Percentiles rank a stretch among this genome's conserved stretches.
Evolutionary conservation across 2,329 filamentous ascomycete species (phyloP).

Genomic region (Xylariaceae sp.): DNA sequence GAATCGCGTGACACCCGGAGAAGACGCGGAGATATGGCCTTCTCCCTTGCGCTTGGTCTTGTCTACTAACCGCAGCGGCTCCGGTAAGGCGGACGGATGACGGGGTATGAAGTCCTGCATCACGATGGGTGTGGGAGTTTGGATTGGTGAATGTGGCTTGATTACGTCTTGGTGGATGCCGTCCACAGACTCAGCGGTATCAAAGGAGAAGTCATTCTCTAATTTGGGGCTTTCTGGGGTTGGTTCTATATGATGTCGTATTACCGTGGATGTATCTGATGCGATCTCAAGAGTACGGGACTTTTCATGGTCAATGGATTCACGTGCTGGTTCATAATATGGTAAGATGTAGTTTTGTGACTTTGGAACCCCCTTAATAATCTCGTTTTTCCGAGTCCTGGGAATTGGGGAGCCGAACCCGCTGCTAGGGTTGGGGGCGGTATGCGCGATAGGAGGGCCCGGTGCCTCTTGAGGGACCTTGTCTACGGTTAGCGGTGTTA

Average conservation of each 20-base stretch:
- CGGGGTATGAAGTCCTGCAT: not conserved
- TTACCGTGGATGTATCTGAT: not conserved
- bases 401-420: not conserved
- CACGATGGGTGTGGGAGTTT: not conserved
- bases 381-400: not conserved
- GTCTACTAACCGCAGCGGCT: not conserved
- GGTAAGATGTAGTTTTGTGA: not conserved
- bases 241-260: not conserved
- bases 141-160: not conserved
- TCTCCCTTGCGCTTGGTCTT: not conserved
- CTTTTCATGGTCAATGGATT: not conserved
- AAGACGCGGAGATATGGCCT: not conserved
- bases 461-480: not conserved
- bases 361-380: not conserved
- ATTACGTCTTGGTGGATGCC: not conserved
- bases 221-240: not conserved
- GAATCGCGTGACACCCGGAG: not conserved
- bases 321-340: not conserved
- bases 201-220: not conserved
- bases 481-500: not conserved
- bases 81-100: not conserved
- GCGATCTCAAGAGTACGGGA: not conserved
- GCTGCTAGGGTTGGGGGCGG: not conserved
- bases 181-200: not conserved
- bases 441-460: not conserved